Evolutionary conservation across 2,329 filamentous ascomycete species (phyloP).

Genomic region (Colletotrichum siamense): DNA sequence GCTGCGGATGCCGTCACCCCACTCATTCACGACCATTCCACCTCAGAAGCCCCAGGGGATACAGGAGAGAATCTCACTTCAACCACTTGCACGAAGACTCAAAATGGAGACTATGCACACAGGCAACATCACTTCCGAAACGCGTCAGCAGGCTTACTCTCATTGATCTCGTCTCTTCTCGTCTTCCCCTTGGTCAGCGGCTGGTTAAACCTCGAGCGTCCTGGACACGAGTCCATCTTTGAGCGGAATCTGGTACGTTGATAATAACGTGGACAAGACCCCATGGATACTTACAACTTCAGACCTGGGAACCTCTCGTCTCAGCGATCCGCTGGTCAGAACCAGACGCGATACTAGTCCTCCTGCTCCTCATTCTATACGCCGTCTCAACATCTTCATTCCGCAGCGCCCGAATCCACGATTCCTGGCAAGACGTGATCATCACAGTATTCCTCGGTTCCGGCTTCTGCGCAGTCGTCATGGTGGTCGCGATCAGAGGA

Average conservation of each 20-base stretch:
- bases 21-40: not conserved
- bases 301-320: not conserved
- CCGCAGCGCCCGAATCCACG: not conserved
- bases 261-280: not conserved
- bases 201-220: not conserved
- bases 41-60: not conserved
- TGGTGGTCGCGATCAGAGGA: fast-evolving
- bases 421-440: not conserved
- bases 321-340: not conserved
- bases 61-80: not conserved
- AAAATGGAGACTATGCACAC: not conserved
- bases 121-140: not conserved
- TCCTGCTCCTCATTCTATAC: not conserved
- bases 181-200: not conserved
- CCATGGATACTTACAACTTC: too few species aligned
- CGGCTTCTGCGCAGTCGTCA: fast-evolving
- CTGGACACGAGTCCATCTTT: not conserved
- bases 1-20: not conserved
- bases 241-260: not conserved
- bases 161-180: too few species aligned
- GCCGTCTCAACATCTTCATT: not conserved
- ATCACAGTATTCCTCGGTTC: not conserved
- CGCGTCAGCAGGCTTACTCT: too few species aligned
- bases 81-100: not conserved
- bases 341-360: not conserved